phyloP scores from a whole-genome alignment of 2,329 filamentous ascomycete genomes.

The Cordyceps tenuipes region DNA sequence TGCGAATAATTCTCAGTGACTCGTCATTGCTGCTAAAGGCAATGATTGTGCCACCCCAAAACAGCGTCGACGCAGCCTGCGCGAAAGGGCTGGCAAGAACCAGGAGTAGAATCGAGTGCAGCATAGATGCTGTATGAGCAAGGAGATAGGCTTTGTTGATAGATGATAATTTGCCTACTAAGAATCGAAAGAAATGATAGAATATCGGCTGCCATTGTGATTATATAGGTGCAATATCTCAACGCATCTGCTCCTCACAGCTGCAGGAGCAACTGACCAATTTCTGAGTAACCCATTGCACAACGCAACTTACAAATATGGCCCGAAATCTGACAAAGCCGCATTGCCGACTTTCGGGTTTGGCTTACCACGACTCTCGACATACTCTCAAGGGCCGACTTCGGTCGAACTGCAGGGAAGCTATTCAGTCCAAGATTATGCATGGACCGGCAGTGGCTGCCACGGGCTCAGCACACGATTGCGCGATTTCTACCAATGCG shows the following conservation, averaged over 20 bases:
- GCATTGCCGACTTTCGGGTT: too few relatives aligned
- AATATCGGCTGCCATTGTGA: background rate
- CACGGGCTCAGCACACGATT: too few relatives aligned
- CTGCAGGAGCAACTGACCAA: background rate
- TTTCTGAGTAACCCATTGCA: background rate
- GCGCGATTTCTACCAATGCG: too few relatives aligned
- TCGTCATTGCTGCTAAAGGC: constrained; percentile 28
- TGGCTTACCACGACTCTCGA: too few relatives aligned
- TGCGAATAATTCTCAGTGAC: constrained; percentile 28
- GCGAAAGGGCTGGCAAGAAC: background rate
- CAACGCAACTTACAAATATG: background rate
- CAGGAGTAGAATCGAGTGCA: background rate
- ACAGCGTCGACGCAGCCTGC: constrained; percentile 14
- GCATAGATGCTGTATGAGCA: background rate
- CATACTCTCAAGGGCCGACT: too few relatives aligned
- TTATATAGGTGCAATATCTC: background rate
- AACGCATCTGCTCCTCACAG: background rate
- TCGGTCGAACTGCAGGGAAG: too few relatives aligned
- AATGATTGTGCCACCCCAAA: constrained; percentile 32
- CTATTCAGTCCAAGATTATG: too few relatives aligned
- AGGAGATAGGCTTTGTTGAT: background rate
- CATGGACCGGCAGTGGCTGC: too few relatives aligned
- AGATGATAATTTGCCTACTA: background rate
- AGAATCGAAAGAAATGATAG: background rate
- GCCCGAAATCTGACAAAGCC: background rate